Evolutionary conservation across 352 stramenopile species (phyloP).

Genomic region (Pythium volutum): DNA sequence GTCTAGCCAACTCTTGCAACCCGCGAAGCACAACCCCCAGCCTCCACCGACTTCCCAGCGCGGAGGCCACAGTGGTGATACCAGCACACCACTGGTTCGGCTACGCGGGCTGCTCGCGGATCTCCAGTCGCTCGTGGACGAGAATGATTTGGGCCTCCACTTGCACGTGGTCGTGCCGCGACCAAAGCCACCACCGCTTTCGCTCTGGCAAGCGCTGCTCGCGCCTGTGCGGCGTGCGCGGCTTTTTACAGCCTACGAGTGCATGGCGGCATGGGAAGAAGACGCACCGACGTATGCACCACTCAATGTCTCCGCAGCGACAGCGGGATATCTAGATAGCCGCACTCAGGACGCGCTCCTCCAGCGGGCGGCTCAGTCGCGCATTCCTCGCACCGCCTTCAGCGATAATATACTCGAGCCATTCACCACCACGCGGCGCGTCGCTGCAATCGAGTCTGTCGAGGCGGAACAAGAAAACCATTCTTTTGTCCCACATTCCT

Average conservation of each 20-base stretch:
- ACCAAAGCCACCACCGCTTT: constrained; percentile 22
- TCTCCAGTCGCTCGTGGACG: constrained; percentile 22
- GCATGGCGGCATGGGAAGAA: constrained; percentile 20
- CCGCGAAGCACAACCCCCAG: neutral
- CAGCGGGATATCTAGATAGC: too few species aligned
- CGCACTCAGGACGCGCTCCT: too few species aligned
- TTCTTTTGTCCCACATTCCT: neutral
- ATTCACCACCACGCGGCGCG: constrained; percentile 7
- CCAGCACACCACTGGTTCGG: neutral
- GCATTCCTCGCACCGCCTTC: neutral
- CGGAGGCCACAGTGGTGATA: too few species aligned
- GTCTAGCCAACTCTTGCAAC: neutral
- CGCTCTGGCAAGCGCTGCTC: constrained; percentile 41
- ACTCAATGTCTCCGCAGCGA: neutral
- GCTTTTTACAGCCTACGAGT: constrained; percentile 32
- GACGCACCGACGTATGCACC: neutral
- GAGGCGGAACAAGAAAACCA: neutral
- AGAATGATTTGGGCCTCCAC: constrained; percentile 26
- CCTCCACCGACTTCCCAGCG: too few species aligned
- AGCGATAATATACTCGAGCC: too few species aligned
- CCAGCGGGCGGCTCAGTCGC: too few species aligned
- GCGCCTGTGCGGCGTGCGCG: constrained; percentile 34
- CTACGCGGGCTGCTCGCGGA: constrained; percentile 1
- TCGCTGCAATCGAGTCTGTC: neutral
- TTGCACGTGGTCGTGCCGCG: constrained; percentile 26